A percentile compares a stretch with the other conserved stretches of the same genome.
These are phyloP conservation scores for Globisporangium cederbergense DNA, from an alignment of 352 stramenopile genomes.

Conservation along the genomic window DNA sequence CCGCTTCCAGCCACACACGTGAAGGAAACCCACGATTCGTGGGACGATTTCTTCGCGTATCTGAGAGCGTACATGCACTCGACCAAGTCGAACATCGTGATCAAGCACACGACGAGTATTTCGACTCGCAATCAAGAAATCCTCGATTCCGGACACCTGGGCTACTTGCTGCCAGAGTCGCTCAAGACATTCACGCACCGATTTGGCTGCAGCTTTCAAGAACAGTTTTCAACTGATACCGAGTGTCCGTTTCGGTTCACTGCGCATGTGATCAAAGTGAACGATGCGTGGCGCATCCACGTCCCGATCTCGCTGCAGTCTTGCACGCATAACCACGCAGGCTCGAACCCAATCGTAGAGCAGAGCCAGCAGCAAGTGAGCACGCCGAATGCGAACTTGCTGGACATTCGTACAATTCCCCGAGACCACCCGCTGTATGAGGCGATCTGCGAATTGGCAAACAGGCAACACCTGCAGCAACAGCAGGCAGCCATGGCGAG, in stretches of 20 bases:
- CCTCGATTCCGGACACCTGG: neutral
- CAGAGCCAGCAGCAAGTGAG: neutral
- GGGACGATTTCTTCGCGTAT: conserved; percentile 2
- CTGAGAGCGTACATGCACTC: neutral
- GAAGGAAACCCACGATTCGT: neutral
- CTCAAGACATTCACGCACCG: neutral
- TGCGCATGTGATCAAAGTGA: neutral
- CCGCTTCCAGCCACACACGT: neutral
- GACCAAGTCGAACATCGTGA: neutral
- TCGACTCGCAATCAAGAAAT: neutral
- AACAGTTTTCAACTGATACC: neutral
- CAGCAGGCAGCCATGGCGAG: neutral
- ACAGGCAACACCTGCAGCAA: neutral
- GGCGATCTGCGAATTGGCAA: neutral
- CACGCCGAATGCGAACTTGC: neutral
- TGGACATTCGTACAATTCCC: neutral
- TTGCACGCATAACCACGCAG: neutral
- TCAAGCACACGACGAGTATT: neutral
- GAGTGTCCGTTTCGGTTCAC: neutral
- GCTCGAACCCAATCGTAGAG: neutral
- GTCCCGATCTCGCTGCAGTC: neutral
- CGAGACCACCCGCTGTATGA: conserved; percentile 1
- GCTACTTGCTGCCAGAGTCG: neutral
- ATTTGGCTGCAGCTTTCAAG: neutral
- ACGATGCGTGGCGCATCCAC: neutral